phyloP scores from a whole-genome alignment of 2,329 filamentous ascomycete species.

The Ceratocystis smalleyi region DNA sequence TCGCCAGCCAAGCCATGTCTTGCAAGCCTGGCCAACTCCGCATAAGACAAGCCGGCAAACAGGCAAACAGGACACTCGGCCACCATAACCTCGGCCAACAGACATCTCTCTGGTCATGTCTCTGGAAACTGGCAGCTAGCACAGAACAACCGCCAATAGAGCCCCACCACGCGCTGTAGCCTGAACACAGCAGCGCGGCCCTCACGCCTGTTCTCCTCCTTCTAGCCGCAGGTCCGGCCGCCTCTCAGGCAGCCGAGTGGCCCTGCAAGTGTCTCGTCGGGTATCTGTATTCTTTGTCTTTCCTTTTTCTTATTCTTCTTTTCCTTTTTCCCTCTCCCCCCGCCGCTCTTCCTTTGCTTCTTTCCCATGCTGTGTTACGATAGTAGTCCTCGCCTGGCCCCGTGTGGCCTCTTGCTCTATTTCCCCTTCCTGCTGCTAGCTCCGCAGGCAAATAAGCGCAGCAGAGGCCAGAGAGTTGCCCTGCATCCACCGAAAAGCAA shows the following conservation, averaged over 20 bases:
- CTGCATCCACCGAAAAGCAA: not conserved
- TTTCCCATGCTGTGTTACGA: not conserved
- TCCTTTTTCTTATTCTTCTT: not conserved
- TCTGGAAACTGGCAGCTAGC: not conserved
- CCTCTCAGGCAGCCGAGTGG: not conserved
- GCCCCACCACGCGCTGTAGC: not conserved
- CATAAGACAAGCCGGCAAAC: too few relatives aligned
- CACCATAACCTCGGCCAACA: too few relatives aligned
- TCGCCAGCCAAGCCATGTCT: not conserved
- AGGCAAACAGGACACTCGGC: too few relatives aligned
- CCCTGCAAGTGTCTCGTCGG: not conserved
- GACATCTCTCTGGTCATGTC: not conserved
- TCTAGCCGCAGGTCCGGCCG: not conserved
- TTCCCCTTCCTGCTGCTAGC: not conserved
- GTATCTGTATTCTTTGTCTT: not conserved
- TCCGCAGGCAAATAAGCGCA: not conserved
- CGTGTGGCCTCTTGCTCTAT: not conserved
- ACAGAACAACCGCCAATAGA: not conserved
- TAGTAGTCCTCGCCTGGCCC: not conserved
- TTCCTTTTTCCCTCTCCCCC: not conserved
- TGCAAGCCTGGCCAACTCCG: too few relatives aligned
- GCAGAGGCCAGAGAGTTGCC: constrained; percentile 2
- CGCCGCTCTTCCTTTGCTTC: not conserved
- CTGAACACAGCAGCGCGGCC: not conserved
- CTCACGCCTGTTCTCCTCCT: not conserved